Evolutionary conservation across 2,329 filamentous ascomycete genomes (phyloP).

Genomic region (Verticillium nubilum): DNA sequence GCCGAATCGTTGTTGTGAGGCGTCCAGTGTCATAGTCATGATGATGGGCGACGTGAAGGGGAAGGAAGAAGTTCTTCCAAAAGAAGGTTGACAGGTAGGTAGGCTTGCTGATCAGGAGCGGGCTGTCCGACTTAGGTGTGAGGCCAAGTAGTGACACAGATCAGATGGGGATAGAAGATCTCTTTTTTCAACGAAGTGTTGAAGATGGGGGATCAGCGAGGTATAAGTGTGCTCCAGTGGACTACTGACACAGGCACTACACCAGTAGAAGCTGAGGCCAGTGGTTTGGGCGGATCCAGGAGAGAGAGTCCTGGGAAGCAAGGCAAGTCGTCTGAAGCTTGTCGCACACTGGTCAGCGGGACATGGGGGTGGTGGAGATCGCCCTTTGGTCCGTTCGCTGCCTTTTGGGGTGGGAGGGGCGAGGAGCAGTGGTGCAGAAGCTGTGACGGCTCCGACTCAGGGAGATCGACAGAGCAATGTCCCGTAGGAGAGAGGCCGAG

Average conservation of each 20-base stretch:
- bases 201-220: constrained; percentile 50
- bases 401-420: not conserved
- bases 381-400: constrained; percentile 17
- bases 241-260: constrained; percentile 13
- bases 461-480: constrained; percentile 51
- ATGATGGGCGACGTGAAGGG: constrained; percentile 24
- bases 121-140: constrained; percentile 32
- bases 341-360: constrained; percentile 35
- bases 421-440: constrained; percentile 15
- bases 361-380: constrained; percentile 29
- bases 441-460: constrained; percentile 47
- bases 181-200: constrained; percentile 14
- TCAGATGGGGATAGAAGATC: constrained; percentile 26
- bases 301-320: constrained; percentile 11
- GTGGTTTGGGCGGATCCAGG: constrained; percentile 29
- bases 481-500: constrained; percentile 41
- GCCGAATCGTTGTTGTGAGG: constrained; percentile 76
- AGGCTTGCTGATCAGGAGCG: constrained; percentile 47
- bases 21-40: constrained; percentile 96
- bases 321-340: constrained; percentile 34
- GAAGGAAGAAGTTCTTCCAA: constrained; percentile 4
- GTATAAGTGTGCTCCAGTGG: constrained; percentile 22
- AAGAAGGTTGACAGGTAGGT: constrained; percentile 19
- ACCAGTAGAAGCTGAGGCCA: constrained; percentile 28
- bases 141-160: constrained; percentile 36